These are phyloP conservation scores for Pinguiococcus pyrenoidosus DNA, from an alignment of 108 stramenopile species.

Conservation along the genomic window DNA sequence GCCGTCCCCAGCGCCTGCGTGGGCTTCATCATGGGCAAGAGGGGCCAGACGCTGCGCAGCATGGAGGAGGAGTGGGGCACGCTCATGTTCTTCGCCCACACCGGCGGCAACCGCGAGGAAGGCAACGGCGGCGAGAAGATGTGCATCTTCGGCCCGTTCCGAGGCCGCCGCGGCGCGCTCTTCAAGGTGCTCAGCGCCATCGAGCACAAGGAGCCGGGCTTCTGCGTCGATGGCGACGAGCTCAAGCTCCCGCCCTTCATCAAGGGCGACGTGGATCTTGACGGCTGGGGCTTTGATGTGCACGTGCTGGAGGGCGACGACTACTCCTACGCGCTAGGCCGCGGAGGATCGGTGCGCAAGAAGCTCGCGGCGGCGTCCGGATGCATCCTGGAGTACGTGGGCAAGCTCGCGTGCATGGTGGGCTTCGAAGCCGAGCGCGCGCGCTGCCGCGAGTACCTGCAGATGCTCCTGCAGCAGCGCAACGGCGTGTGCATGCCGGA, in stretches of 20 bases:
- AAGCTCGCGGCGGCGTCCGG: not conserved
- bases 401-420: not conserved
- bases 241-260: too few species aligned
- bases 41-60: not conserved
- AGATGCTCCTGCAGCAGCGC: not conserved
- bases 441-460: not conserved
- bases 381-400: not conserved
- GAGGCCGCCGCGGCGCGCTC: not conserved
- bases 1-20: not conserved
- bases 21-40: not conserved
- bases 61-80: slow-evolving; percentile 2
- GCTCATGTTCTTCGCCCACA: not conserved
- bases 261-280: not conserved
- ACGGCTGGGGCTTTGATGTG: not conserved
- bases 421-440: not conserved
- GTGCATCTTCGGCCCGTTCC: not conserved
- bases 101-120: not conserved
- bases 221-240: too few species aligned
- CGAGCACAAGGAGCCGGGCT: not conserved
- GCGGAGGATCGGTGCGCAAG: not conserved
- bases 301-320: not conserved
- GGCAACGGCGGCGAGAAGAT: not conserved
- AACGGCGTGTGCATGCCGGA: not conserved
- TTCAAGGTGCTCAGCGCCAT: not conserved
- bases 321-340: not conserved